Conservation (phyloP, 805 yeast species). For the Metschnikowia gruessii region DNA sequence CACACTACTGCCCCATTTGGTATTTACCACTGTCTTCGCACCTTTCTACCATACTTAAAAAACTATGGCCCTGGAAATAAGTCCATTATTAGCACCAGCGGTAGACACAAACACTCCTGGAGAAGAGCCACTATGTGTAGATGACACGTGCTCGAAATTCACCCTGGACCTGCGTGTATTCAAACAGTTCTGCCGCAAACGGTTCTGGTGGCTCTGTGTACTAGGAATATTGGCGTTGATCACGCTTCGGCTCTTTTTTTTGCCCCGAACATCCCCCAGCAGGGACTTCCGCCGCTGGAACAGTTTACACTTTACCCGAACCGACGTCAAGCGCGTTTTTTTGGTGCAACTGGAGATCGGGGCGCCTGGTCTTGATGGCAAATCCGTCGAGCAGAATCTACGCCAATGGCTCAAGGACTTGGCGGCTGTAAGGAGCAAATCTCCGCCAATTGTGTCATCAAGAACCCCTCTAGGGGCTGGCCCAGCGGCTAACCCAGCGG, state of each 20-base stretch:
- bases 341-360: slow-evolving; percentile 30
- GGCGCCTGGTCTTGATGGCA: slow-evolving; percentile 15
- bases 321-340: slow-evolving; percentile 66
- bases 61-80: slow-evolving; percentile 7
- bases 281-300: slow-evolving; percentile 78
- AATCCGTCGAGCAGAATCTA: slow-evolving; percentile 27
- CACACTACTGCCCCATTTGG: too few species aligned
- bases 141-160: slow-evolving; percentile 4
- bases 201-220: slow-evolving; percentile 46
- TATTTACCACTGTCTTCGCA: background rate
- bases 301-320: slow-evolving; percentile 58
- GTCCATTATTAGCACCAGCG: slow-evolving; percentile 3
- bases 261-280: slow-evolving; percentile 80
- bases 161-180: slow-evolving; percentile 10
- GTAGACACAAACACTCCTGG: background rate
- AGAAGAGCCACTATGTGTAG: background rate
- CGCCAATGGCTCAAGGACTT: slow-evolving; percentile 29
- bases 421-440: slow-evolving; percentile 22
- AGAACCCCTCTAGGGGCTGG: too few species aligned
- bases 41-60: background rate
- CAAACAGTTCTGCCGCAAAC: slow-evolving; percentile 4
- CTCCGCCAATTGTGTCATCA: slow-evolving; percentile 21
- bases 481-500: slow-evolving; percentile 25
- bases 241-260: slow-evolving; percentile 63
- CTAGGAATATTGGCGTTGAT: slow-evolving; percentile 52